phyloP scores from a whole-genome alignment of 73 alveolate genomes.

The Paramecium sexaurelia region DNA sequence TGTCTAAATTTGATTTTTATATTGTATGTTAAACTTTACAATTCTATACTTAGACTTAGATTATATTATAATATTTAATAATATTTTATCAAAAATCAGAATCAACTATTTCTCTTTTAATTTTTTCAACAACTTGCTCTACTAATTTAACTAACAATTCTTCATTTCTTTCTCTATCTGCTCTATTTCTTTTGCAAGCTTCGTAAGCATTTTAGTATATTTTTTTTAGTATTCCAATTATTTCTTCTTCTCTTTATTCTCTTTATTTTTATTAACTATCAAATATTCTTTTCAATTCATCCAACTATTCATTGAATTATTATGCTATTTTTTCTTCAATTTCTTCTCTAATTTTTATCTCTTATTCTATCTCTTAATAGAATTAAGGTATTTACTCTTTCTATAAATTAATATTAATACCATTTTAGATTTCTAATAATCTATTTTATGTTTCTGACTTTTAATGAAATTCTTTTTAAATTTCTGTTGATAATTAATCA shows the following conservation, averaged over 20 bases:
- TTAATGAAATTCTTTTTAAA: constrained; percentile 57
- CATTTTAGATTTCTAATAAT: constrained; percentile 40
- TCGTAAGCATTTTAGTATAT: constrained; percentile 58
- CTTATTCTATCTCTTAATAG: constrained; percentile 61
- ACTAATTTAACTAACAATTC: constrained; percentile 68
- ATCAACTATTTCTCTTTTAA: constrained; percentile 64
- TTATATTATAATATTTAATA: background rate
- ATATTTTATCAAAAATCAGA: constrained; percentile 61
- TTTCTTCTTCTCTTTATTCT: constrained; percentile 69
- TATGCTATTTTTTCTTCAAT: constrained; percentile 62
- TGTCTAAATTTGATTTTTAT: background rate
- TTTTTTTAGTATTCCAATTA: constrained; percentile 51
- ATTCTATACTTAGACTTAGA: too few relatives aligned
- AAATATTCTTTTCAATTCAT: constrained; percentile 63
- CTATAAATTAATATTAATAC: background rate
- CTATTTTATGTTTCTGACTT: constrained; percentile 57
- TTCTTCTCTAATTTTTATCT: constrained; percentile 61
- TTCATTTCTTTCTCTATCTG: constrained; percentile 70
- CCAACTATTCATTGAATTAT: constrained; percentile 61
- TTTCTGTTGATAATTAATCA: constrained; percentile 60
- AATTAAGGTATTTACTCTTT: constrained; percentile 51
- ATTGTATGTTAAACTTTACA: background rate
- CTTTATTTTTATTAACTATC: constrained; percentile 61
- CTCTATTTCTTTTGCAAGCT: constrained; percentile 60
- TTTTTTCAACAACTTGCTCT: constrained; percentile 68